Evolutionary conservation across 2,329 filamentous ascomycete species (phyloP).

Genomic region (Xylariaceae sp.): DNA sequence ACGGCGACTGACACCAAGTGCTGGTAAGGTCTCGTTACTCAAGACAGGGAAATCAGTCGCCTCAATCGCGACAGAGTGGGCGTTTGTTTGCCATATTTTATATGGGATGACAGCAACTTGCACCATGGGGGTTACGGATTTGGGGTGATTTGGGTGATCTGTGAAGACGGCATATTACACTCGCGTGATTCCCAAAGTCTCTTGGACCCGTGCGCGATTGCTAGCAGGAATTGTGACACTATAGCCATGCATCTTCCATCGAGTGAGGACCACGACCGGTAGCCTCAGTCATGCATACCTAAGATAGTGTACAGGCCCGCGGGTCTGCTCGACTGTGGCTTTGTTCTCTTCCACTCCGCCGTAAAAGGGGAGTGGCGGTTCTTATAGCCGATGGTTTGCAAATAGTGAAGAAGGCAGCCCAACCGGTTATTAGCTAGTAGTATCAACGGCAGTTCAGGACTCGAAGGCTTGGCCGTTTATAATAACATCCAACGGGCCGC

Average conservation of each 20-base stretch:
- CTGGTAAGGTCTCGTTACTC: conserved; percentile 34
- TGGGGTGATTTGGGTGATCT: conserved; percentile 9
- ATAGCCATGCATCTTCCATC: not conserved
- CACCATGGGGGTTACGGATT: conserved; percentile 18
- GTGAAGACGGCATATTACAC: conserved; percentile 2
- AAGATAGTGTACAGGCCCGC: too few relatives aligned
- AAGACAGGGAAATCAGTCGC: conserved; percentile 29
- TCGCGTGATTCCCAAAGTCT: not conserved
- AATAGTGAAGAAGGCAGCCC: too few relatives aligned
- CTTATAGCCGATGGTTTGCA: too few relatives aligned
- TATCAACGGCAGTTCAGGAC: too few relatives aligned
- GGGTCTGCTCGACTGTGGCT: too few relatives aligned
- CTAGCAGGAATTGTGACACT: not conserved
- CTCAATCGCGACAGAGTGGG: conserved; percentile 26
- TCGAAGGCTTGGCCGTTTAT: too few relatives aligned
- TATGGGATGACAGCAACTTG: conserved; percentile 25
- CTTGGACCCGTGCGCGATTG: not conserved
- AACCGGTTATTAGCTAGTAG: too few relatives aligned
- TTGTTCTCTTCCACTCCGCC: too few relatives aligned
- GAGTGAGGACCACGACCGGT: too few relatives aligned
- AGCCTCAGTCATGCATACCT: too few relatives aligned
- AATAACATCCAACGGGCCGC: too few relatives aligned
- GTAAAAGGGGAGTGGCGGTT: too few relatives aligned
- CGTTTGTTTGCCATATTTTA: conserved; percentile 24
- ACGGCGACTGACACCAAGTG: conserved; percentile 36